Conservation (phyloP, 208 protist species). For the Leishmania guyanensis region DNA sequence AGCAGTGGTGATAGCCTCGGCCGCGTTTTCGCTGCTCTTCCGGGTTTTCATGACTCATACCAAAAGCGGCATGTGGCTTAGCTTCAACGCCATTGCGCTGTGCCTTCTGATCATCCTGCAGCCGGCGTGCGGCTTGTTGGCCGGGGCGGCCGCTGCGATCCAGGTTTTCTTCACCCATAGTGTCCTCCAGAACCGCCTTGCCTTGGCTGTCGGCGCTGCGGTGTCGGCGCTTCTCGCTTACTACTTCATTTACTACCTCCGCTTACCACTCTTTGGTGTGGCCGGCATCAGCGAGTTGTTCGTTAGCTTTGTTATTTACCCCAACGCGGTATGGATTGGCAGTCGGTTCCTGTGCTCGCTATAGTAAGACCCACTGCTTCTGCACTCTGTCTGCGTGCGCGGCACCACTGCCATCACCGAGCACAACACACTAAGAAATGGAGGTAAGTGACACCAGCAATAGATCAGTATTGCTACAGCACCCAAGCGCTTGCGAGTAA, state of each 20-base stretch:
- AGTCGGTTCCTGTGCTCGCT: slow-evolving; percentile 28
- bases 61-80: slow-evolving; percentile 42
- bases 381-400: background rate
- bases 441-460: background rate
- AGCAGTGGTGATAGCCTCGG: slow-evolving; percentile 21
- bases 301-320: slow-evolving; percentile 63
- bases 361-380: background rate
- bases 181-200: slow-evolving; percentile 7
- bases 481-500: background rate
- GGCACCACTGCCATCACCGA: background rate
- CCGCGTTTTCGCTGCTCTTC: slow-evolving; percentile 12
- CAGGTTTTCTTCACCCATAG: slow-evolving; percentile 57
- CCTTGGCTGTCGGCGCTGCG: slow-evolving; percentile 29
- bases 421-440: background rate
- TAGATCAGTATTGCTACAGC: background rate
- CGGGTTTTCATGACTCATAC: slow-evolving; percentile 13
- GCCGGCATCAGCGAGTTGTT: slow-evolving; percentile 48
- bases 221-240: slow-evolving; percentile 35
- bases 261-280: slow-evolving; percentile 31
- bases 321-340: slow-evolving; percentile 59
- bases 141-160: slow-evolving; percentile 47
- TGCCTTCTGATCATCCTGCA: slow-evolving; percentile 62
- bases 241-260: slow-evolving; percentile 36
- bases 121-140: slow-evolving; percentile 49
- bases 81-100: slow-evolving; percentile 56